These are phyloP conservation scores for Beauveria scarabaeidicola DNA, from an alignment of 2,329 filamentous ascomycete genomes.

Conservation along the genomic window DNA sequence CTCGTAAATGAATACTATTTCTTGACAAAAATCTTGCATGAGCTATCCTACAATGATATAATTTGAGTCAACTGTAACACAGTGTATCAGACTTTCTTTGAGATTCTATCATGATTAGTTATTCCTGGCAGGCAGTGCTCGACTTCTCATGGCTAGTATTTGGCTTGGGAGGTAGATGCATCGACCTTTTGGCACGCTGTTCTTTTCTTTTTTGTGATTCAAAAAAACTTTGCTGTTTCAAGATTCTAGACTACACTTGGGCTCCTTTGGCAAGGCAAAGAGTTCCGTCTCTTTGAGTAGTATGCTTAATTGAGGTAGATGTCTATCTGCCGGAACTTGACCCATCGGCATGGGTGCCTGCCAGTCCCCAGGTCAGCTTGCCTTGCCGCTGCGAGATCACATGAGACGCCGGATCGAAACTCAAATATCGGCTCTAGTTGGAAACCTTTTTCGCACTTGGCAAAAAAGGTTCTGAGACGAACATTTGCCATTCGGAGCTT, in stretches of 20 bases:
- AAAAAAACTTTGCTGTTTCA: not conserved
- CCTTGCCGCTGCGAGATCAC: too few species aligned
- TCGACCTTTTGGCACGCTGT: not conserved
- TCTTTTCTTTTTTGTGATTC: not conserved
- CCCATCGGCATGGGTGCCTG: not conserved
- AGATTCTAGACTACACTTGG: too few species aligned
- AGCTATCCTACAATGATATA: not conserved
- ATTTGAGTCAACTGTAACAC: not conserved
- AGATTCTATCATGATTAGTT: not conserved
- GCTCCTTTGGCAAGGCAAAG: too few species aligned
- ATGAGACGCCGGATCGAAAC: not conserved
- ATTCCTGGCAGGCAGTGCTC: not conserved
- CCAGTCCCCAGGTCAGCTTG: not conserved
- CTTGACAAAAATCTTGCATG: not conserved
- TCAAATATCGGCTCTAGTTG: not conserved
- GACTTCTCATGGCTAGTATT: not conserved
- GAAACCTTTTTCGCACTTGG: not conserved
- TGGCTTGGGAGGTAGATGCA: not conserved
- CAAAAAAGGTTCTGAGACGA: not conserved
- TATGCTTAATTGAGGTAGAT: not conserved
- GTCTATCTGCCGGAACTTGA: not conserved
- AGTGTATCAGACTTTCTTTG: not conserved
- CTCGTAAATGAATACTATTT: not conserved
- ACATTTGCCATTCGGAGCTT: not conserved
- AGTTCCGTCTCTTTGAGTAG: too few species aligned